Evolutionary conservation across 441 rosid species (phyloP), one percentile per base, ranked within the genome.

Genomic region (Aquilaria agallochum): DNA sequence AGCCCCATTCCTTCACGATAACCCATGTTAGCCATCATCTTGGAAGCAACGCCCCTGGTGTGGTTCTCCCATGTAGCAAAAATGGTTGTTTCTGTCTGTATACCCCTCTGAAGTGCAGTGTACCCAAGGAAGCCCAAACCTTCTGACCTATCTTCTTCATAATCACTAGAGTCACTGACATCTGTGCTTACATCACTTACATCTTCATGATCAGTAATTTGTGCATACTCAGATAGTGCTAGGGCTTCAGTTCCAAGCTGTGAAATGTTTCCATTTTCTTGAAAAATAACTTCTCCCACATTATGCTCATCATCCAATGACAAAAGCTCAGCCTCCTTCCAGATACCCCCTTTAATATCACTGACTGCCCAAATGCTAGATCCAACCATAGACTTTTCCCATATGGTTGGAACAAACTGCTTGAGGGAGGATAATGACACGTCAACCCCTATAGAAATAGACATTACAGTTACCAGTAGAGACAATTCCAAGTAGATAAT

Each of bases 11-110:
- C 97, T 73, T 86, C 90, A 12, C 93, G 87, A 63, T 89, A 89
- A 42, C 98, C 98, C 99, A 95, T 92, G 73, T 62, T 88, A 32
- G 93, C 96, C 99, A 92, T 92, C 97, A 92, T 83, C 86, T 88
- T 92, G 33, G 98, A 95, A 50, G 99, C 98, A 64, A 92, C 76
- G 10, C 97, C 99, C 34, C 98, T 78, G 1, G 97, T 91, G 82
- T 91, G 97, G 70, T 89, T 94, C 82, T 94, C 99, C 99, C 99
- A 94, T 69, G 83, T 89, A 1, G 97, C 94, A 74, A 90, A 94
- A 68, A 86, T 69, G 42, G 80, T 79, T 11, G 99, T 94, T 27
- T 89, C 95, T 13, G 76, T 89, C 72, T 86, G 99, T 50, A 85
- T 56, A 11, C 97, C 97, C 69, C 81, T 84, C 70, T 68, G 82